phyloP scores from a whole-genome alignment of 1,139 yeast genomes.

The Pichia sp. region DNA sequence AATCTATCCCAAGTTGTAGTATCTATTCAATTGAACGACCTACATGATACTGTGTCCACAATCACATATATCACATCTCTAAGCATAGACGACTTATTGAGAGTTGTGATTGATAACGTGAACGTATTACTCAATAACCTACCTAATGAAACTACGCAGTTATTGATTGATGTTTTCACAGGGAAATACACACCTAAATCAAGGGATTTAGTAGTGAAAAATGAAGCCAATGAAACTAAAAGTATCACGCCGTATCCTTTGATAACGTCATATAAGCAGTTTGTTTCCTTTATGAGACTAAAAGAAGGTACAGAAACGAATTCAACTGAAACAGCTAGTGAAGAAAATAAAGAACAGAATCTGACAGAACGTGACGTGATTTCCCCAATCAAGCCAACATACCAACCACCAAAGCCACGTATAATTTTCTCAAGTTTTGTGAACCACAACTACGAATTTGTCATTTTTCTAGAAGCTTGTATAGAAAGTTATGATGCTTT shows the following conservation, averaged over 20 bases:
- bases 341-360: constrained; percentile 10
- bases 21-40: constrained; percentile 66
- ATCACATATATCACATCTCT: constrained; percentile 65
- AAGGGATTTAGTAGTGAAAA: constrained; percentile 10
- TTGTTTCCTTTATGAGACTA: constrained; percentile 53
- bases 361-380: constrained; percentile 14
- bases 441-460: constrained; percentile 81
- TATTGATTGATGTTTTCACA: constrained; percentile 82
- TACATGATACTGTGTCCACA: constrained; percentile 59
- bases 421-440: constrained; percentile 83
- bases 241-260: constrained; percentile 33
- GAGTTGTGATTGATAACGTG: constrained; percentile 55
- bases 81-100: constrained; percentile 71
- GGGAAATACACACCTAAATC: constrained; percentile 61
- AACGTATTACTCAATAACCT: constrained; percentile 57
- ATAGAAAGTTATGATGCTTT: constrained; percentile 71
- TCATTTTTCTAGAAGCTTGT: constrained; percentile 91
- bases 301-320: neutral
- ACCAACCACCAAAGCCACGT: constrained; percentile 88
- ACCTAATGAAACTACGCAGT: constrained; percentile 79
- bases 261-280: constrained; percentile 67
- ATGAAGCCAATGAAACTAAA: constrained; percentile 3
- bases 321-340: neutral
- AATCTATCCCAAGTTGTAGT: constrained; percentile 75
- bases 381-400: constrained; percentile 49